Conservation (phyloP, 306 rosid genomes). For the Albizia julibrissin region DNA sequence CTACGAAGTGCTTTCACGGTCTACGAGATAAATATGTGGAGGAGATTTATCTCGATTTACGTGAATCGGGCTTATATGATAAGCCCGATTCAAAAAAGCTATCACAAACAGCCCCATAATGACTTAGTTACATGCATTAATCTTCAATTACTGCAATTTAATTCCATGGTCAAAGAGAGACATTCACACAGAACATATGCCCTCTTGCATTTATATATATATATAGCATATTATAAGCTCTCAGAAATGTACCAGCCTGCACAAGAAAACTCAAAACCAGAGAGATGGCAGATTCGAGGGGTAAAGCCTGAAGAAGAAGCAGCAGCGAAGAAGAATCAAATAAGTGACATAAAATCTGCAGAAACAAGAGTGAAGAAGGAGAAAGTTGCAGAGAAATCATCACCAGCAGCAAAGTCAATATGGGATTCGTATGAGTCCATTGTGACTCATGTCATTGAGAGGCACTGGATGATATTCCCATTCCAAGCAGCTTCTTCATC, state of each 20-base stretch:
- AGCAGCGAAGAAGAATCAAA: neutral
- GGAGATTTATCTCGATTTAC: too few species aligned
- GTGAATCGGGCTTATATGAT: too few species aligned
- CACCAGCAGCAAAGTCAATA: neutral
- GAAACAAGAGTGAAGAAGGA: neutral
- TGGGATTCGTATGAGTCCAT: neutral
- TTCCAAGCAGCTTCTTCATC: neutral
- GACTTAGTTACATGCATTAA: neutral
- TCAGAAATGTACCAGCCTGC: neutral
- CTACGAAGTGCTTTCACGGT: too few species aligned
- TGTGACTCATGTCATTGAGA: neutral
- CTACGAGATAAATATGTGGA: too few species aligned
- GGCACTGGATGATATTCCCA: neutral
- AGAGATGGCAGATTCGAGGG: neutral
- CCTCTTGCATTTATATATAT: neutral
- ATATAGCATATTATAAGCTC: neutral
- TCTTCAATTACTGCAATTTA: neutral
- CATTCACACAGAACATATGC: conserved; percentile 8
- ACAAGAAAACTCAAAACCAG: neutral
- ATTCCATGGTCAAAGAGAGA: neutral
- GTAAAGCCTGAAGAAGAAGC: neutral
- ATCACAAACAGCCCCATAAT: too few species aligned
- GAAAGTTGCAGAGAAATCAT: neutral
- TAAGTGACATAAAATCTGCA: neutral
- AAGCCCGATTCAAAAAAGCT: too few species aligned